Percentiles rank a stretch among this genome's conserved stretches.
phyloP scores from a whole-genome alignment of 73 alveolate species.

The Uronychia binucleata region DNA sequence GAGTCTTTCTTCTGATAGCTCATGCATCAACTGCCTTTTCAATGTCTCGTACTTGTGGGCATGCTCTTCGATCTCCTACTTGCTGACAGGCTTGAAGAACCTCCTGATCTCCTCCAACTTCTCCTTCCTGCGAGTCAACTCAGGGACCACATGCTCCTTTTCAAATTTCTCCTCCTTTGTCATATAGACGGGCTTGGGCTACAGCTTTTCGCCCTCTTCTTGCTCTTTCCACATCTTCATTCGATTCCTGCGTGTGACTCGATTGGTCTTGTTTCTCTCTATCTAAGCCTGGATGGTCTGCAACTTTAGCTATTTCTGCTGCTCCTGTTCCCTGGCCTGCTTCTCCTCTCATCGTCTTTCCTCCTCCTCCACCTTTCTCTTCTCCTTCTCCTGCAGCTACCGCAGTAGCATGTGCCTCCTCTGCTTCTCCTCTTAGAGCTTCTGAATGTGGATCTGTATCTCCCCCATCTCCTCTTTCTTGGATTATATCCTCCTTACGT shows the following conservation, averaged over 20 bases:
- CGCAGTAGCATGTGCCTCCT: background rate
- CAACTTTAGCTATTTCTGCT: background rate
- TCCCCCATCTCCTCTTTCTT: background rate
- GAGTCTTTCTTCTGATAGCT: slow-evolving; percentile 7
- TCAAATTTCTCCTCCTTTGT: slow-evolving; percentile 6
- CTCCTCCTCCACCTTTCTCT: background rate
- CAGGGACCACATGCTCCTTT: slow-evolving; percentile 4
- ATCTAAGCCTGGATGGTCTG: background rate
- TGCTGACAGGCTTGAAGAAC: background rate
- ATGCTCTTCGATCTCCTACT: slow-evolving; percentile 29
- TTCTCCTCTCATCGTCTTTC: background rate
- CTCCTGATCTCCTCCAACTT: slow-evolving; percentile 3
- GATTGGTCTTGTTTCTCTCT: background rate
- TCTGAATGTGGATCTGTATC: background rate
- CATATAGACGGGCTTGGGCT: slow-evolving; percentile 12
- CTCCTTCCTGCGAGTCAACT: background rate
- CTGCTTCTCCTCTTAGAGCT: slow-evolving; percentile 19
- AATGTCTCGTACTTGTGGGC: slow-evolving; percentile 28
- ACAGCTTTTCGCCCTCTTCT: background rate
- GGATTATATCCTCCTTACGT: background rate
- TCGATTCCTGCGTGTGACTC: background rate
- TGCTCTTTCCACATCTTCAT: background rate
- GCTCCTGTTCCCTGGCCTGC: background rate
- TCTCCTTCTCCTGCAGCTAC: background rate
- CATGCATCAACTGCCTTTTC: background rate